Conservation (phyloP, 768 basidiomycete species). For the Xanthoconium purpureum region DNA sequence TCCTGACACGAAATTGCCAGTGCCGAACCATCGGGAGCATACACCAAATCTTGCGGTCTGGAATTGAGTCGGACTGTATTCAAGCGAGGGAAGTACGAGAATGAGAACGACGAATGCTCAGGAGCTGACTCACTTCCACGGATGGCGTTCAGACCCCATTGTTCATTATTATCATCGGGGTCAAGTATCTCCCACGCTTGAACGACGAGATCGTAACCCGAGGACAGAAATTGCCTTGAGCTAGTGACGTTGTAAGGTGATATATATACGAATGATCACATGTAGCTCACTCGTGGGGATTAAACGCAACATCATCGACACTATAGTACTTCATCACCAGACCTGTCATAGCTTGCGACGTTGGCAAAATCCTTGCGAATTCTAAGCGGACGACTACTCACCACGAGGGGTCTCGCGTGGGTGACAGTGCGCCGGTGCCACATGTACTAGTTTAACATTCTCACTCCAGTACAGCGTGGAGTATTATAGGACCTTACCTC, state of each 20-base stretch:
- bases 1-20: slow-evolving; percentile 37
- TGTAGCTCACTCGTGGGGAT: slow-evolving; percentile 43
- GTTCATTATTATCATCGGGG: slow-evolving; percentile 14
- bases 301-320: slow-evolving; percentile 54
- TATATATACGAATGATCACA: neutral
- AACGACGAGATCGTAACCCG: slow-evolving; percentile 45
- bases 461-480: neutral
- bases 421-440: slow-evolving; percentile 20
- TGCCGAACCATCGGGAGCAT: slow-evolving; percentile 39
- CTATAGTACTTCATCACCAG: slow-evolving; percentile 45
- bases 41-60: slow-evolving; percentile 44
- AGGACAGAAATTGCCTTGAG: slow-evolving; percentile 41
- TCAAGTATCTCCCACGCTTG: slow-evolving; percentile 41
- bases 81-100: neutral
- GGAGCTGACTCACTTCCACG: slow-evolving; percentile 15
- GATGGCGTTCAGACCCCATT: slow-evolving; percentile 8
- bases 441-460: slow-evolving; percentile 13
- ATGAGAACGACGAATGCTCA: neutral
- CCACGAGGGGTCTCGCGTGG: slow-evolving; percentile 17
- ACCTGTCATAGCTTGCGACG: slow-evolving; percentile 5
- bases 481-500: slow-evolving; percentile 13
- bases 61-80: slow-evolving; percentile 22
- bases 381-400: neutral
- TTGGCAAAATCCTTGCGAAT: neutral
- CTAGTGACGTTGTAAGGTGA: slow-evolving; percentile 28